Base-by-base conservation (phyloP, 768 basidiomycete genomes). In the Russula olivacea region DNA sequence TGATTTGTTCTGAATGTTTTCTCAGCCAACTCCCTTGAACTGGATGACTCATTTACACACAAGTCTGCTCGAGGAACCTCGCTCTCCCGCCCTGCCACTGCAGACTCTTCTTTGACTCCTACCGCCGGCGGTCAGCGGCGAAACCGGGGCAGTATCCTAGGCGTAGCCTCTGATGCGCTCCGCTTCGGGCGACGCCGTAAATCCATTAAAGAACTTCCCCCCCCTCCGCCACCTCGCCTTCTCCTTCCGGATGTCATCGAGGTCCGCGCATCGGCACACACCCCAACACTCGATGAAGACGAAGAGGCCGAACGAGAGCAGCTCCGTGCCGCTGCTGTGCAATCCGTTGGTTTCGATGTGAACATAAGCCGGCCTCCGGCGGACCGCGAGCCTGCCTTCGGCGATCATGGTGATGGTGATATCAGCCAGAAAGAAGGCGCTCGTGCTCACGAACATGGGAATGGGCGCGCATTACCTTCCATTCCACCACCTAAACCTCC, bases 261-360 rank as follows among this genome's bases (percentile, higher is more conserved):
- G 71, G 89, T 91, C 66, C 63, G 63, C 19, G 63, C 54, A 38
- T 60, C 63, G 2, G 58, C 58, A 4, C 58, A 48, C 30, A 72
- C 69, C 41, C 69, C 68, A 28, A 65, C 63, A 4, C 66, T 61
- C n/a, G 63, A 54, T 23, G 70, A 88, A 66, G 80, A 77, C 50
- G 89, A 91, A 68, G 78, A 81, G 53, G 85, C 86, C 69, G 89
- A 91, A 68, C 82, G 90, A 11, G 82, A 87, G 65, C 82, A 88
- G n/a, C 74, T 92, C 36, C 77, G 88, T 36, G 86, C 87, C 59
- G 84, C 81, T 43, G 90, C 90, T 19, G 90, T 89, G 0, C 85
- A 89, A 69, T 82, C 86, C 14, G 84, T 92, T 52, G 90, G 90
- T 7, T 76, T 91, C 36, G 80, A 77, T 59, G 80, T 82, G 11